Conservation (phyloP, 192 early-diverging fungal species). For the Coemansia sp. region DNA sequence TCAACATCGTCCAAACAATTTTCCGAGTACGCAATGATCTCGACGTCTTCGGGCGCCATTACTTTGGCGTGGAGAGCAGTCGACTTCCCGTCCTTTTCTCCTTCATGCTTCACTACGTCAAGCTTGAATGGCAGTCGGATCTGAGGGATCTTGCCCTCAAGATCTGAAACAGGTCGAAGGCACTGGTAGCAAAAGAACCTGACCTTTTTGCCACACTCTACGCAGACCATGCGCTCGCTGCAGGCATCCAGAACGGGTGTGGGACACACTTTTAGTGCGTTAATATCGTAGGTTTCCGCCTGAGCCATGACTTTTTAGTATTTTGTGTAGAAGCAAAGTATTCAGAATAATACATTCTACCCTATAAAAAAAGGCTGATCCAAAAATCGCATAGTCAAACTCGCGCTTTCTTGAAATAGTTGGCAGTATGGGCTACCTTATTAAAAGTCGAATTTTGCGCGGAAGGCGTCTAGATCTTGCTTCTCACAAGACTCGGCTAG, state of each 20-base stretch:
- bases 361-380: neutral
- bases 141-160: slow-evolving; percentile 58
- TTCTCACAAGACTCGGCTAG: slow-evolving; percentile 77
- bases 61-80: slow-evolving; percentile 86
- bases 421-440: neutral
- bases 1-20: slow-evolving; percentile 61
- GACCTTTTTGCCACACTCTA: slow-evolving; percentile 62
- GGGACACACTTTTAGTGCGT: slow-evolving; percentile 28
- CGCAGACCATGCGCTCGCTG: slow-evolving; percentile 58
- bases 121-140: slow-evolving; percentile 71
- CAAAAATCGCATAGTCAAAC: neutral
- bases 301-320: slow-evolving; percentile 17
- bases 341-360: neutral
- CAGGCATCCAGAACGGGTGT: slow-evolving; percentile 37
- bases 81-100: slow-evolving; percentile 81
- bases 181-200: slow-evolving; percentile 79
- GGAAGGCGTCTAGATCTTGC: slow-evolving; percentile 79
- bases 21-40: slow-evolving; percentile 60
- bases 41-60: slow-evolving; percentile 68
- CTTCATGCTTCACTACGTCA: slow-evolving; percentile 77
- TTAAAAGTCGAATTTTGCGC: slow-evolving; percentile 84
- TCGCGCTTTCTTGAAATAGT: neutral
- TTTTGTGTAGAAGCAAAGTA: neutral
- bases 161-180: slow-evolving; percentile 56
- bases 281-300: slow-evolving; percentile 37